A percentile compares a stretch with the other conserved stretches of the same genome.
Evolutionary conservation across 2,329 filamentous ascomycete species (phyloP).

Genomic region (Dothiorella sarmentorum): DNA sequence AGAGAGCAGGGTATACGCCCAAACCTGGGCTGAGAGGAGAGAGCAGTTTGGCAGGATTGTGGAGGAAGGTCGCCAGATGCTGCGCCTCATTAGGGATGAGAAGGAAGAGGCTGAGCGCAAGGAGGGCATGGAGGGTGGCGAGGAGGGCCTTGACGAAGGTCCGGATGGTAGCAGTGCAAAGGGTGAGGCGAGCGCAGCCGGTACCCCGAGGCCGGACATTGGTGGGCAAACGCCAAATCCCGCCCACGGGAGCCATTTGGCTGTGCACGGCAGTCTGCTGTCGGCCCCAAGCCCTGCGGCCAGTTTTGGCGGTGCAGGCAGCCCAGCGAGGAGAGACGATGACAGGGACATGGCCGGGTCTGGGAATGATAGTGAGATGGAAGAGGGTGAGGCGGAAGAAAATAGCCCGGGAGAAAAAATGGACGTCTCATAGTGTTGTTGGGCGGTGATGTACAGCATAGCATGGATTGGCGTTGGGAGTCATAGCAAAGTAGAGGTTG

Average conservation of each 20-base stretch:
- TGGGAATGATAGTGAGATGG: slow-evolving; percentile 21
- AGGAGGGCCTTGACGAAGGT: slow-evolving; percentile 36
- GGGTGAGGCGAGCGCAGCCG: slow-evolving; percentile 39
- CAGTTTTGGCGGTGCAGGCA: slow-evolving; percentile 29
- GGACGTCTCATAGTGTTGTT: slow-evolving; percentile 19
- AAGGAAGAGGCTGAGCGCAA: slow-evolving; percentile 89
- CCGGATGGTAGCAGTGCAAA: slow-evolving; percentile 37
- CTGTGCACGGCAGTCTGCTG: slow-evolving; percentile 1
- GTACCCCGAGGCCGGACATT: slow-evolving; percentile 45
- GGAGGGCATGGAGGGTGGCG: slow-evolving; percentile 59
- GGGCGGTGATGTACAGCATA: background rate
- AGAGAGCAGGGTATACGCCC: slow-evolving; percentile 76
- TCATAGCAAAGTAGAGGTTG: background rate
- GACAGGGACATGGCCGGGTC: slow-evolving; percentile 18
- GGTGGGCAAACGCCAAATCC: slow-evolving; percentile 22
- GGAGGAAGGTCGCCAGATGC: slow-evolving; percentile 82
- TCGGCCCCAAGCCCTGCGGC: slow-evolving; percentile 19
- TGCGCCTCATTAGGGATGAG: slow-evolving; percentile 85
- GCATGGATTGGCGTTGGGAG: slow-evolving; percentile 1
- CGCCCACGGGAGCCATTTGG: background rate
- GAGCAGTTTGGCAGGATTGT: slow-evolving; percentile 87
- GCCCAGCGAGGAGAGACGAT: slow-evolving; percentile 27
- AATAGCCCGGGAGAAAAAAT: slow-evolving; percentile 7
- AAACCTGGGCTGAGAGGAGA: slow-evolving; percentile 78
- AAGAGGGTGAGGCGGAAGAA: slow-evolving; percentile 22